These are phyloP conservation scores for Cladosporium phlei DNA, from an alignment of 2,329 filamentous ascomycete species.

Conservation along the genomic window DNA sequence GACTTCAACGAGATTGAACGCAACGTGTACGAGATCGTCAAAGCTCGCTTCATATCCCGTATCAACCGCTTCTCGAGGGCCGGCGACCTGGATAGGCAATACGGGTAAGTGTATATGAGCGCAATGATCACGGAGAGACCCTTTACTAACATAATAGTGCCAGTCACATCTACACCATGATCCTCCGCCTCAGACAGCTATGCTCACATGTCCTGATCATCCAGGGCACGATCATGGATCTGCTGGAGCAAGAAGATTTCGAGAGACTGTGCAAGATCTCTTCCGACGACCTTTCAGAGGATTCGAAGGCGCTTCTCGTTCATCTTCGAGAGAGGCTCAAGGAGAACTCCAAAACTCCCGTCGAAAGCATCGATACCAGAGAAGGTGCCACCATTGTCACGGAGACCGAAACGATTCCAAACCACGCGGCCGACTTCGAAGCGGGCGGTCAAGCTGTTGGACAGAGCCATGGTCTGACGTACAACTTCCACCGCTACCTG, in stretches of 20 bases:
- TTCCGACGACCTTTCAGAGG: background rate
- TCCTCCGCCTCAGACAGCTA: slow-evolving; percentile 49
- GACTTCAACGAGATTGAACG: slow-evolving; percentile 51
- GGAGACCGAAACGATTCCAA: background rate
- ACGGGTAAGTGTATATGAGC: slow-evolving; percentile 23
- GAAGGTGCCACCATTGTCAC: background rate
- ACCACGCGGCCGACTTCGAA: background rate
- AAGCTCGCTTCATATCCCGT: slow-evolving; percentile 33
- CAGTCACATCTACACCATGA: slow-evolving; percentile 42
- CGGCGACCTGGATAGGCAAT: slow-evolving; percentile 10
- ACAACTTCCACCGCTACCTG: background rate
- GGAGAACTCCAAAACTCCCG: slow-evolving; percentile 17
- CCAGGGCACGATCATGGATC: slow-evolving; percentile 41
- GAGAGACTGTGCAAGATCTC: slow-evolving; percentile 33
- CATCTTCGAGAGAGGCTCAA: background rate
- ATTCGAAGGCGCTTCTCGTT: background rate
- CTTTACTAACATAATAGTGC: slow-evolving; percentile 27
- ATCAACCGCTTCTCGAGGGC: slow-evolving; percentile 35
- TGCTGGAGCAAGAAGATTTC: slow-evolving; percentile 44
- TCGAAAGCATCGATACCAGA: background rate
- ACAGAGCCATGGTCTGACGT: background rate
- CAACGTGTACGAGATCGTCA: slow-evolving; percentile 43
- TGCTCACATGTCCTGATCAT: slow-evolving; percentile 47
- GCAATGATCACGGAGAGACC: too few relatives aligned
- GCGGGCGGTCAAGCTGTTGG: background rate